Percentiles rank a stretch among this genome's conserved stretches.
These are phyloP conservation scores for Acanthamoeba lugdunensis DNA, from an alignment of 208 protist genomes.

Conservation along the genomic window DNA sequence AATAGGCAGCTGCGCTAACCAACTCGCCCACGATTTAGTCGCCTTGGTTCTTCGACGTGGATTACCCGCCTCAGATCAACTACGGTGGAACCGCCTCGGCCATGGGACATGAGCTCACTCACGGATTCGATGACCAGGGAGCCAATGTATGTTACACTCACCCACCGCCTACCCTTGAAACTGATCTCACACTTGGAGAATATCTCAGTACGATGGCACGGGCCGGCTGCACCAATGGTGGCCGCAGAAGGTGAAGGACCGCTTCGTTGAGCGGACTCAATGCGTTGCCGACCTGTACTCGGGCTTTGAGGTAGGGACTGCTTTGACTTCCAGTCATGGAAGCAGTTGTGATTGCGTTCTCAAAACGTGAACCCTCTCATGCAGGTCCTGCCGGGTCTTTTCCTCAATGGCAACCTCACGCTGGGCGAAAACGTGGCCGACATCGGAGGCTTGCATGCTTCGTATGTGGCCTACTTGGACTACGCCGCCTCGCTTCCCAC, in stretches of 20 bases:
- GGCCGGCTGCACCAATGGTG: conserved; percentile 65
- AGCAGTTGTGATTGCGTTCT: too few species aligned
- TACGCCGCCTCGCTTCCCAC: neutral
- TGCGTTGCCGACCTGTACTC: conserved; percentile 71
- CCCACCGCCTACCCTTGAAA: too few species aligned
- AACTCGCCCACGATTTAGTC: neutral
- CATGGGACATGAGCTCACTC: conserved; percentile 68
- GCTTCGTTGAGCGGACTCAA: neutral
- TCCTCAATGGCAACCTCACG: conserved; percentile 69
- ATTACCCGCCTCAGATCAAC: conserved; percentile 36
- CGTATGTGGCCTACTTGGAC: conserved; percentile 12
- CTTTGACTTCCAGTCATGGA: too few species aligned
- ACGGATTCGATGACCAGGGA: conserved; percentile 70
- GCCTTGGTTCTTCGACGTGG: neutral
- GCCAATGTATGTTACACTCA: neutral
- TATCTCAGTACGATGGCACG: neutral
- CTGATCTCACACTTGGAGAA: too few species aligned
- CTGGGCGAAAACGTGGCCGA: conserved; percentile 68
- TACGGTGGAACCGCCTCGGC: conserved; percentile 34
- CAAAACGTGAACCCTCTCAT: neutral
- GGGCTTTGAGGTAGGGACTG: neutral
- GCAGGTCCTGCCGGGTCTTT: conserved; percentile 2
- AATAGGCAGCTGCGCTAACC: too few species aligned
- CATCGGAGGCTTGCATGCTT: conserved; percentile 56
- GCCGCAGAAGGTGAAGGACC: neutral